These are phyloP conservation scores for Rutidosis leptorrhynchoides DNA, from an alignment of 129 eudicot species.

Conservation along the genomic window DNA sequence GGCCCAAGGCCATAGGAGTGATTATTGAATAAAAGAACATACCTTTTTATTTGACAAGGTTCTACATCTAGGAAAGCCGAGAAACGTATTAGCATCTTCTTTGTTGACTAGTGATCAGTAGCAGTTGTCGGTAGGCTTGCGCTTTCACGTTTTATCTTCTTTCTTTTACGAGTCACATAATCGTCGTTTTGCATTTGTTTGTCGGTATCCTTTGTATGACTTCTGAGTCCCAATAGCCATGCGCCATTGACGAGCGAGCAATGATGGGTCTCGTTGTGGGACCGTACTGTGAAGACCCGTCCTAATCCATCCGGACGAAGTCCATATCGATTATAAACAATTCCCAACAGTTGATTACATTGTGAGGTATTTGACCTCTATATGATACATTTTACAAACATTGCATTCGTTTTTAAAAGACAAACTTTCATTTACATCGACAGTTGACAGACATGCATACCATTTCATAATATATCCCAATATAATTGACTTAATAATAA, in stretches of 20 bases:
- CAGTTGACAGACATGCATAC: no score
- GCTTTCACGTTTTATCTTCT: conserved; percentile 51
- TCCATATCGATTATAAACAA: no score
- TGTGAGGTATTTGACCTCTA: no score
- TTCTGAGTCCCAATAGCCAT: conserved; percentile 81
- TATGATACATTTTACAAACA: no score
- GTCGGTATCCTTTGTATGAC: conserved; percentile 67
- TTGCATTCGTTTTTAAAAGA: no score
- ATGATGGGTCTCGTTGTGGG: conserved; percentile 83
- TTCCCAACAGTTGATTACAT: no score
- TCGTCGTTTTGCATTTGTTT: conserved; percentile 58
- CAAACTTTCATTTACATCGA: no score
- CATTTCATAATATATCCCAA: no score
- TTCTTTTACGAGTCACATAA: conserved; percentile 53
- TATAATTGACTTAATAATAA: no score
- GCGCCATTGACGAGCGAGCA: conserved; percentile 93
- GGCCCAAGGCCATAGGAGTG: no score
- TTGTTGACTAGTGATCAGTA: conserved; percentile 29
- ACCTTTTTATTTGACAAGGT: conserved; percentile 73
- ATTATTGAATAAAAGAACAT: not conserved
- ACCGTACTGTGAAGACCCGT: no score
- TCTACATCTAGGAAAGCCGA: conserved; percentile 28
- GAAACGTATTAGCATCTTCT: conserved; percentile 24
- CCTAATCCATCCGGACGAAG: no score
- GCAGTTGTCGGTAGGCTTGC: conserved; percentile 12